Evolutionary conservation across 2,329 filamentous ascomycete genomes (phyloP).

Genomic region (Colletotrichum sp.): DNA sequence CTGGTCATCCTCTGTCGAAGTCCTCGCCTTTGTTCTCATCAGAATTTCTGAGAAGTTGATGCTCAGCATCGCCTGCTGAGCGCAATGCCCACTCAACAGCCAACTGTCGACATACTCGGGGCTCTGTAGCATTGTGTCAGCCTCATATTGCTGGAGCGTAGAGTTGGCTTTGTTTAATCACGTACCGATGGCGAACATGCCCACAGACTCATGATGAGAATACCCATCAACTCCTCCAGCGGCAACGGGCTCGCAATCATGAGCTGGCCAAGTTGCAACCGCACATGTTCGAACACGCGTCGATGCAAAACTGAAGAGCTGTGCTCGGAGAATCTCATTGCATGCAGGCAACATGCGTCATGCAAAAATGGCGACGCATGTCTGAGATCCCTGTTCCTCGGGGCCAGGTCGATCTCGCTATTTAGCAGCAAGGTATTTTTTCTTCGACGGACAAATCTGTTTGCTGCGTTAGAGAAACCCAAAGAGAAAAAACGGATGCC

Average conservation of each 20-base stretch:
- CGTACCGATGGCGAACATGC: slow-evolving; percentile 13
- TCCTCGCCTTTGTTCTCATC: slow-evolving; percentile 35
- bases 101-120: slow-evolving; percentile 47
- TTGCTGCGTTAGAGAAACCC: background rate
- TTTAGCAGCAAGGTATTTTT: slow-evolving; percentile 14
- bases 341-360: slow-evolving; percentile 44
- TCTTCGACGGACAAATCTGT: slow-evolving; percentile 10
- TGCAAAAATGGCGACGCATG: slow-evolving; percentile 43
- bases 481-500: background rate
- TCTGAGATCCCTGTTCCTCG: slow-evolving; percentile 27
- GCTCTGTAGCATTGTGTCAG: background rate
- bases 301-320: slow-evolving; percentile 32
- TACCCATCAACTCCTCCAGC: slow-evolving; percentile 44
- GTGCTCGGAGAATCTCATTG: slow-evolving; percentile 20
- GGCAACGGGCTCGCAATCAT: slow-evolving; percentile 43
- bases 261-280: slow-evolving; percentile 41
- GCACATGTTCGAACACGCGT: slow-evolving; percentile 44
- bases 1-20: slow-evolving; percentile 36
- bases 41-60: slow-evolving; percentile 46
- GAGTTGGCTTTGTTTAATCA: background rate
- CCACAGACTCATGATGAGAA: slow-evolving; percentile 40
- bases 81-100: slow-evolving; percentile 46
- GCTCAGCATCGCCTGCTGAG: slow-evolving; percentile 47
- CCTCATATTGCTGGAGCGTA: background rate
- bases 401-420: slow-evolving; percentile 5